Conservation (phyloP, 2,329 filamentous ascomycete genomes). For the Talaromyces sp. region DNA sequence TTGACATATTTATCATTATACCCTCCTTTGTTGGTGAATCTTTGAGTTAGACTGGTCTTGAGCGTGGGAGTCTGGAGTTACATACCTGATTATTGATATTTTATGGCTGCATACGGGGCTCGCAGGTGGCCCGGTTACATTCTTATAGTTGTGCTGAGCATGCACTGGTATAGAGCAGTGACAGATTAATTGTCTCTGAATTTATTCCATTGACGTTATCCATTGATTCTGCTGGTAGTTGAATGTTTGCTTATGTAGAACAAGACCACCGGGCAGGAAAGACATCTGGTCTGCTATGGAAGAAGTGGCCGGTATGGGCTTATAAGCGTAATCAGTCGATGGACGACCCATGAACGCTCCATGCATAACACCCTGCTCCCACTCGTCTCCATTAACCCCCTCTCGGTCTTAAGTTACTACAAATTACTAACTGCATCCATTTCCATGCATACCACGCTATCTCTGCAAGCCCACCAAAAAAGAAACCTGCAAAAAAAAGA, state of each 20-base stretch:
- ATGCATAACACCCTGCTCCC: neutral
- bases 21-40: neutral
- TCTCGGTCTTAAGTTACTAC: neutral
- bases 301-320: neutral
- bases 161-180: neutral
- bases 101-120: neutral
- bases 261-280: too few species aligned
- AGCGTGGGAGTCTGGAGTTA: conserved; percentile 10
- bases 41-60: neutral
- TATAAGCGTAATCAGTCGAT: neutral
- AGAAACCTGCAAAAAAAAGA: neutral
- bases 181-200: neutral
- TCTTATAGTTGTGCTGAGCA: neutral
- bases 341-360: too few species aligned
- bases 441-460: neutral
- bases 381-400: neutral
- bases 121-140: neutral
- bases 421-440: neutral
- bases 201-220: neutral
- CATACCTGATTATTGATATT: neutral
- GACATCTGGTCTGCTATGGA: neutral
- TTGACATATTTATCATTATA: neutral
- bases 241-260: too few species aligned
- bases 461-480: neutral
- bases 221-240: neutral